Evolutionary conservation across 306 rosid species (phyloP), one percentile per base, ranked within the genome.

Genomic region (Medicago ruthenica): DNA sequence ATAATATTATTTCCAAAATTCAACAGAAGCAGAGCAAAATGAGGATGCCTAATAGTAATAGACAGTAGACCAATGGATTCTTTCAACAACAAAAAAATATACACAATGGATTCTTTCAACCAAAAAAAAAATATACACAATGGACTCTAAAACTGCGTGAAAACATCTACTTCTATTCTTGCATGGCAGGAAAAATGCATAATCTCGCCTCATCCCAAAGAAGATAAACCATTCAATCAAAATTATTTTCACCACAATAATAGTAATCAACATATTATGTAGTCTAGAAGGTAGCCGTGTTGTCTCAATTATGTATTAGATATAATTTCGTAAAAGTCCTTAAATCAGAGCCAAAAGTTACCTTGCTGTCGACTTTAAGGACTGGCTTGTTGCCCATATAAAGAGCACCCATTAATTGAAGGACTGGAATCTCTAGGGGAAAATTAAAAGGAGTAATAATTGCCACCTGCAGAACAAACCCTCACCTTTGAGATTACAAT

Each of bases 361-460:
- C 97, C 96, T 95, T 95, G 92, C 92, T 90, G 79, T 95, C 99
- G 17, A 92, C 99, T 95, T 95, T 95, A 72, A 95, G 89, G 77
- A 89, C 71, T 39, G 99, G 97, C 39, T 95, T 95, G 93, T 95
- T 95, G 77, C 99, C 99, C 99, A 95, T 95, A 73, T 90, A 95
- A 66, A 95, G 97, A 57, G 99, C 97, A 73, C 99, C 97, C 99
- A 95, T 95, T 86, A 95, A 53, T 85, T 95, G 99, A 84, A 95
- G 97, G 81, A 90, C 89, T 15, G 99, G 99, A 83, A 95, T 95
- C 85, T 95, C 99, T 9, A 95, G 86, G 20, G 99, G 99, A 64
- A 95, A 95, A 83, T 95, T 95, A 77, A 95, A 95, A 71, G 99
- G 99, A 67, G 99, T 92, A 83, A 95, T 76, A 42, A 95, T 85